phyloP scores from a whole-genome alignment of 1,139 yeast genomes.

The Suhomyces guaymorum region DNA sequence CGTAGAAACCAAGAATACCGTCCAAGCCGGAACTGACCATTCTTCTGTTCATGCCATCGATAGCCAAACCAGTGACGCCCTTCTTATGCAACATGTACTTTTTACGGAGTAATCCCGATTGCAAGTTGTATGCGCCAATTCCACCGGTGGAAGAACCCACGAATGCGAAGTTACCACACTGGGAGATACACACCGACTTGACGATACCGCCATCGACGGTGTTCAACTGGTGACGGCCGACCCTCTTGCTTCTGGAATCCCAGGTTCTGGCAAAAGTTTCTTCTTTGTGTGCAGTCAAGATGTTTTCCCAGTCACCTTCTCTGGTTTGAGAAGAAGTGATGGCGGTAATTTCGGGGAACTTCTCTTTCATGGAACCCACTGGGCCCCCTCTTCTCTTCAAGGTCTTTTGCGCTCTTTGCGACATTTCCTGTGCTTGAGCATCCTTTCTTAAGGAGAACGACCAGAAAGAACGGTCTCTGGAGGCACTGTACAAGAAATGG shows the following conservation, averaged over 20 bases:
- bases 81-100: slow-evolving; percentile 68
- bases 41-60: slow-evolving; percentile 86
- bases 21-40: slow-evolving; percentile 89
- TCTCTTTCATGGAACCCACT: slow-evolving; percentile 51
- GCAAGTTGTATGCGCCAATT: slow-evolving; percentile 86
- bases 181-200: slow-evolving; percentile 78
- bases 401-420: slow-evolving; percentile 67
- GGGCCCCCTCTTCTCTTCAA: slow-evolving; percentile 64
- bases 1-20: slow-evolving; percentile 85
- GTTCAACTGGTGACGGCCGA: slow-evolving; percentile 69
- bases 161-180: slow-evolving; percentile 93
- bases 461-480: slow-evolving; percentile 88
- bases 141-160: slow-evolving; percentile 92
- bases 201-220: slow-evolving; percentile 83
- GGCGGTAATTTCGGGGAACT: slow-evolving; percentile 74
- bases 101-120: slow-evolving; percentile 80
- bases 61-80: slow-evolving; percentile 83
- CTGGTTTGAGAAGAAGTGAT: slow-evolving; percentile 77
- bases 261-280: slow-evolving; percentile 87
- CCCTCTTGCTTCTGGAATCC: slow-evolving; percentile 80
- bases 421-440: slow-evolving; percentile 92
- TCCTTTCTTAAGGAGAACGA: slow-evolving; percentile 89
- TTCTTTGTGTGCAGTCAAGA: slow-evolving; percentile 88
- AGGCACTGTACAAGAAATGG: slow-evolving; percentile 84
- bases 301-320: slow-evolving; percentile 92